Evolutionary conservation across 2,329 filamentous ascomycete genomes (phyloP), one percentile per base, ranked within the genome.

Genomic region (Beauveria caledonica): DNA sequence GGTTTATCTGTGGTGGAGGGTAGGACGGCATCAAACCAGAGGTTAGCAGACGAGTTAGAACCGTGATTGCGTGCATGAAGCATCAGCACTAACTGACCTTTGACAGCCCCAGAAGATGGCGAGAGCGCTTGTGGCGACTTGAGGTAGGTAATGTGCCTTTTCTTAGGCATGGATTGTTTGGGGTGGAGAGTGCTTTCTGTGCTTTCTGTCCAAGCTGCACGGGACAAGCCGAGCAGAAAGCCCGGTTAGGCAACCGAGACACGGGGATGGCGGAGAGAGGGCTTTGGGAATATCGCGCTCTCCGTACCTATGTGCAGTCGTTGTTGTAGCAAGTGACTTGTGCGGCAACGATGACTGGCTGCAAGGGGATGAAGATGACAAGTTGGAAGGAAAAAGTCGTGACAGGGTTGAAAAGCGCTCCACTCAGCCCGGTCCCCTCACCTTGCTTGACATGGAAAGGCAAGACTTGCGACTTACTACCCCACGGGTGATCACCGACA

Each of bases 61-160:
- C 6, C 6, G 36, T 27, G 15, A 9, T 60, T 25, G 25, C 9
- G 10, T 29, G 8, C 4, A 29, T 36, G 33, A 19, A 11, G 33
- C 29, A 44, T 33, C 29, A 8, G 25, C 27, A 45, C 23, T 42
- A 9, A 49, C 45, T 50, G 19, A 60, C 58, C 39, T 36, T 61
- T 61, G 60, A n/a, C 45, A 1, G 46, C 46, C 23, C 53, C 19
- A 39, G 60, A 44, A 19, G 79, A 76, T 65, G 82, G 78, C 66
- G 82, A 80, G 63, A 79, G 80, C 66, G 56, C 40, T 52, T 61
- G 42, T 27, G 74, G 78, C 65, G 83, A 83, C 71, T 86, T 86
- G 64, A 83, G 82, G 67, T 80, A 83, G 68, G 76, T 77, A 65
- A 79, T 76, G 60, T 81, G 79, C 72, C 82, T 78, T 78, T 86